A percentile compares a stretch with the other conserved stretches of the same genome.
Evolutionary conservation across 331 rosid genomes (phyloP).

Genomic region (Quercus tomentella): DNA sequence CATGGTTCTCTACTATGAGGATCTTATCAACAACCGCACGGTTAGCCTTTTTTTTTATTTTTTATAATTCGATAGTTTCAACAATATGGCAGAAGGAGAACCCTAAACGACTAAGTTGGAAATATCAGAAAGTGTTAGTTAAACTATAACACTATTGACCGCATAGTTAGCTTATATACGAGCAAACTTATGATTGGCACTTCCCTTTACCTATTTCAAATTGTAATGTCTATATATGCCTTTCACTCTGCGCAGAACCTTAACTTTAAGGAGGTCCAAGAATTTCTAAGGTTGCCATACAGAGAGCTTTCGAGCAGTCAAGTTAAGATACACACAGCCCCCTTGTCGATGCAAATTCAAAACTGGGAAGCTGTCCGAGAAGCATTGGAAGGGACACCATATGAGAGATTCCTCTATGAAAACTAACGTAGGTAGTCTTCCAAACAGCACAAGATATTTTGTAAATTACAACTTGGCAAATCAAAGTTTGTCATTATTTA

Average conservation of each 20-base stretch:
- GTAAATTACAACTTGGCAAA: background rate
- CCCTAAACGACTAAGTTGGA: too few species aligned
- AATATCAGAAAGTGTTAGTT: too few species aligned
- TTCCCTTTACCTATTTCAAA: background rate
- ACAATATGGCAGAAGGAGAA: too few species aligned
- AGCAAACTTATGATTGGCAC: background rate
- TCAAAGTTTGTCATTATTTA: background rate
- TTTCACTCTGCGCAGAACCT: conserved; percentile 35
- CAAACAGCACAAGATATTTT: background rate
- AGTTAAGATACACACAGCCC: conserved; percentile 54
- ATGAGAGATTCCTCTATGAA: conserved; percentile 35
- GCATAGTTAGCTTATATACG: background rate
- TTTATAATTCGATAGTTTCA: too few species aligned
- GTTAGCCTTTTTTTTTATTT: conserved; percentile 16
- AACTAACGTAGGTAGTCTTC: background rate
- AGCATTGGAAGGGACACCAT: conserved; percentile 40
- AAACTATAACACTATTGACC: too few species aligned
- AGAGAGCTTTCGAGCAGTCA: conserved; percentile 54
- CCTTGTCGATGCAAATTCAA: conserved; percentile 44
- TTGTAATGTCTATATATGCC: background rate
- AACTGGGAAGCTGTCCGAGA: conserved; percentile 58
- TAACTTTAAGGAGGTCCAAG: conserved; percentile 52
- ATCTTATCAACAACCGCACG: conserved; percentile 48
- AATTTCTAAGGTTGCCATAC: conserved; percentile 52
- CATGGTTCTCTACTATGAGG: conserved; percentile 59